These are phyloP conservation scores for Vachellia pachyceras DNA, from an alignment of 306 rosid species.

Conservation along the genomic window DNA sequence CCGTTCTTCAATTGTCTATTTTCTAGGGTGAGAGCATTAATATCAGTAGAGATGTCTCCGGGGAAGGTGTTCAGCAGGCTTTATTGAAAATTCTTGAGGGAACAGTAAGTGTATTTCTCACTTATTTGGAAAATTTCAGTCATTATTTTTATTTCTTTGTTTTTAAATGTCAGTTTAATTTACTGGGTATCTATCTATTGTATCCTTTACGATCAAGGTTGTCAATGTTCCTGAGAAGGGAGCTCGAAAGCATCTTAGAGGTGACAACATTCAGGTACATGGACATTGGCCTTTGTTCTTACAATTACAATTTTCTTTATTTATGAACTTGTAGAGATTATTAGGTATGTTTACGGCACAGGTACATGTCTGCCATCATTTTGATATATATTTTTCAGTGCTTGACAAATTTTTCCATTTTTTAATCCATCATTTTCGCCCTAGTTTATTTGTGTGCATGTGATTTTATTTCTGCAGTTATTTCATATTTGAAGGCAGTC, in stretches of 20 bases:
- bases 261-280: conserved; percentile 92
- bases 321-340: conserved; percentile 26
- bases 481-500: conserved; percentile 1
- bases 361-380: conserved; percentile 20
- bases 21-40: conserved; percentile 95
- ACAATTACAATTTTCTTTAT: not conserved
- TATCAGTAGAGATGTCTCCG: conserved; percentile 97
- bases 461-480: conserved; percentile 17
- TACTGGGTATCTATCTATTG: conserved; percentile 24
- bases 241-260: conserved; percentile 94
- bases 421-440: not conserved
- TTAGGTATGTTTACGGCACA: conserved; percentile 24
- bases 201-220: conserved; percentile 61
- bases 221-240: conserved; percentile 98
- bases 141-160: not conserved
- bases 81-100: conserved; percentile 98
- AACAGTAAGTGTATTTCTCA: conserved; percentile 67
- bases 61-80: conserved; percentile 99
- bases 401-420: conserved; percentile 2
- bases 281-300: conserved; percentile 18
- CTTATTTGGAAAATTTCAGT: not conserved
- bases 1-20: conserved; percentile 29
- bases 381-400: conserved; percentile 15
- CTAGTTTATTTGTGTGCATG: conserved; percentile 9
- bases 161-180: not conserved